Evolutionary conservation across 1,139 yeast genomes (phyloP), one percentile per base, ranked within the genome.

Genomic region (Geotrichum fermentans): DNA sequence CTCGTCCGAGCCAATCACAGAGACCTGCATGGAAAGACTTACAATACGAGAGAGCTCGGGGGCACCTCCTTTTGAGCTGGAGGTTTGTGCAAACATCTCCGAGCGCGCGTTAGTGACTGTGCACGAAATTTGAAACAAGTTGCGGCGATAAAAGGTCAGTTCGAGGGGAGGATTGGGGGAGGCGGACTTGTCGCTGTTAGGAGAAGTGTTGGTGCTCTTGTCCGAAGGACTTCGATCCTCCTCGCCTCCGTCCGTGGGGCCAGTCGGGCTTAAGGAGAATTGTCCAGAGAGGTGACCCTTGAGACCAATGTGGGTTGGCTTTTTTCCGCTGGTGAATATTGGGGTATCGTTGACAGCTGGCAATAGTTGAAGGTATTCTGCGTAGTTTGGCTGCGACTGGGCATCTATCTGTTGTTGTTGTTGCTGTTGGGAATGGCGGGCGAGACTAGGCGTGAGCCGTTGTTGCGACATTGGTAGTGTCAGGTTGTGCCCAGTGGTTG

Each of bases 101-200:
- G 55, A 55, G 35, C 57, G 60, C 14, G 64, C 60, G 43, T 61
- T 61, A 6, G 60, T 52, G 4, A 62, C 58, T 1, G 58, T 54
- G 10, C 62, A 61, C 14, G 56, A 54, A 14, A 63, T 63, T 46
- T 62, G 65, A 33, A 63, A 62, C 38, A 63, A 52, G 42, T 63
- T 63, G 17, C 67, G 56, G 20, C 66, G 57, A 47, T 62, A 62
- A 45, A 63, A 62, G 2, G 66, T 63, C 30, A 63, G 55, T 35
- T 61, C 65, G 43, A 59, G 37, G 16, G 18, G 35, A 6, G 30
- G 24, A n/a, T n/a, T n/a, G 18, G 16, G 8, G 6, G 29, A 11
- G 13, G 35, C 18, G 26, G 40, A 20, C 13, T 8, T 42, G 11
- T 36, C 26, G 16, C 32, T 10, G 34, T 11, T 10, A 5, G 30